Evolutionary conservation across 176 grass and related monocot genomes (phyloP), one percentile per base, ranked within the genome.

Genomic region (Triticum turgidum): DNA sequence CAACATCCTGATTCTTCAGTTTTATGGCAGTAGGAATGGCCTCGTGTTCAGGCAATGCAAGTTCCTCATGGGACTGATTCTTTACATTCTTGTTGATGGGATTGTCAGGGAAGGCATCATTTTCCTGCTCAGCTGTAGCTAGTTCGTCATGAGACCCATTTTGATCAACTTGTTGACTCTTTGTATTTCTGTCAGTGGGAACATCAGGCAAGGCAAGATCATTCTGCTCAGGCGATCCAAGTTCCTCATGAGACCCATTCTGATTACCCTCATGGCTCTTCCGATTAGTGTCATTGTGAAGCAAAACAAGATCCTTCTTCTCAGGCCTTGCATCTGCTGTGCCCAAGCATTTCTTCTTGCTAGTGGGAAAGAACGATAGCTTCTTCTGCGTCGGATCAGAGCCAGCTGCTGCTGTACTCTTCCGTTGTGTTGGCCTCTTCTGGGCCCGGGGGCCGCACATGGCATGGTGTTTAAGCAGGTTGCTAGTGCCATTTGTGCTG

Each of bases 301-400:
- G 68, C 32, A 80, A 67, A 9, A 3, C 42, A 80, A 25, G 24
- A 17, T 44, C 39, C 44, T 80, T 58, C 61, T 80, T 84, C 38
- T 7, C 83, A 42, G 72, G n/a, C 4, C 20, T 64, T 14, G 73
- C 69, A 73, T 65, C 58, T n/a, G 33, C 0, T 65, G 42, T 52
- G 42, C 14, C 58, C 15, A 1, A 34, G 39, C 14, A 84, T 84
- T 71, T 72, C 76, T 66, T 89, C 25, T 84, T 65, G 76, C 15
- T 80, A 1, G 21, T 80, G 12, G 66, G 87, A 59, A 73, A 84
- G 56, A 89, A 84, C 24, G 81, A 34, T 52, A 76, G 25, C 72
- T 75, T 75, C 72, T 29, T 76, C 25, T 76, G 73, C 20, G 73
- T 76, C 14, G 25, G 73, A 52, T 76, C 73, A 52, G 73, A 76